phyloP scores from a whole-genome alignment of 2,329 filamentous ascomycete genomes.

The Epichloe amarillans region DNA sequence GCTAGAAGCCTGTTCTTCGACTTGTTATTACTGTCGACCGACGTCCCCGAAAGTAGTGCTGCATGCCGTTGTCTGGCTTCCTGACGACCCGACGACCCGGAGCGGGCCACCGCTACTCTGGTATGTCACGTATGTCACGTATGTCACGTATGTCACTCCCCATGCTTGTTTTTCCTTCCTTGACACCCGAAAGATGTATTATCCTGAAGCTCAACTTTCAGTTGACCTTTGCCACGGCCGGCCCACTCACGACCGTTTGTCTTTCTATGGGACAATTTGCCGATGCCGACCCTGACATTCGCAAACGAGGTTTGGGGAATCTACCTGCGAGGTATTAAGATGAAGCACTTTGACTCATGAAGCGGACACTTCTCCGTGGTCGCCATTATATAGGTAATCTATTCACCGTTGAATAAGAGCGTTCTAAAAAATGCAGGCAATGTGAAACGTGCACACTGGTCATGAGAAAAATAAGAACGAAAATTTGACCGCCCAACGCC shows the following conservation, averaged over 20 bases:
- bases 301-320: background rate
- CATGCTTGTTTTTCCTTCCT: background rate
- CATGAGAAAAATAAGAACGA: background rate
- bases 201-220: background rate
- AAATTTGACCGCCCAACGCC: conserved; percentile 1
- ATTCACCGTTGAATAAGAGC: background rate
- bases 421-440: background rate
- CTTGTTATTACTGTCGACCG: background rate
- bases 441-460: background rate
- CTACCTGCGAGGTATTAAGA: background rate
- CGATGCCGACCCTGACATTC: background rate
- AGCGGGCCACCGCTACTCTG: background rate
- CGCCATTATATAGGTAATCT: background rate
- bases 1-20: background rate
- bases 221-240: background rate
- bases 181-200: background rate
- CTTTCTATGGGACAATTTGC: background rate
- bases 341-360: background rate
- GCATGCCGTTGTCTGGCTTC: background rate
- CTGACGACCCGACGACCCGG: background rate
- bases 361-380: background rate
- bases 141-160: background rate
- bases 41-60: background rate
- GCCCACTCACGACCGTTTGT: background rate
- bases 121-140: background rate